Percentiles rank a stretch among this genome's conserved stretches.
Conservation (phyloP, 805 yeast genomes). For the Candida ficus region DNA sequence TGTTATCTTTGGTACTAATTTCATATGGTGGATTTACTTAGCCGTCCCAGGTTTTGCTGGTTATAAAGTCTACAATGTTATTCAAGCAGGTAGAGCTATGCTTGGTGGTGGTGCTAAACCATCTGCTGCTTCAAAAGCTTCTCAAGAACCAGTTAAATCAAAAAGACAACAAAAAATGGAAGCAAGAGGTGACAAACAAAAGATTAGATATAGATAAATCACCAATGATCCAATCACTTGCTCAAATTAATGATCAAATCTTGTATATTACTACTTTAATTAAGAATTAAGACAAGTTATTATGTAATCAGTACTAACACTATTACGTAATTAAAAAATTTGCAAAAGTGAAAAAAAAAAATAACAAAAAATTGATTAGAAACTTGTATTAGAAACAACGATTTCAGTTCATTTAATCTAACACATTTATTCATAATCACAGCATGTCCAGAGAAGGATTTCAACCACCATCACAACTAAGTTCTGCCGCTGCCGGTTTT, state of each 20-base stretch:
- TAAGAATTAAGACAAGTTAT: no score
- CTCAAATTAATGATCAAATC: no score
- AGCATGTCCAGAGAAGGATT: slow-evolving; percentile 75
- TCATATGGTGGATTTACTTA: slow-evolving; percentile 38
- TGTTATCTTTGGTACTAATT: slow-evolving; percentile 38
- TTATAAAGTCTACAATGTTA: slow-evolving; percentile 38
- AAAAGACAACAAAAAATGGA: slow-evolving; percentile 38
- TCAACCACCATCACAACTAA: slow-evolving; percentile 73
- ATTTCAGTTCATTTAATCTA: no score
- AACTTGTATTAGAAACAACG: neutral
- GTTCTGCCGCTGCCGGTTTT: slow-evolving; percentile 84
- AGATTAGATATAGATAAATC: slow-evolving; percentile 30
- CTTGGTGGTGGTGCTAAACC: slow-evolving; percentile 18
- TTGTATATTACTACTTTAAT: no score
- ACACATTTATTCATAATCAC: no score
- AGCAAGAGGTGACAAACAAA: slow-evolving; percentile 33
- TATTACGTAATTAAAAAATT: slow-evolving; percentile 1
- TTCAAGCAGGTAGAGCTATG: slow-evolving; percentile 22
- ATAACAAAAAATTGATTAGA: neutral
- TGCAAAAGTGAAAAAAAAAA: neutral
- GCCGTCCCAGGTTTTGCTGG: slow-evolving; percentile 40
- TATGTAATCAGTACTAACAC: no score
- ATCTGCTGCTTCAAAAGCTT: neutral
- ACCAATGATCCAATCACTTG: no score
- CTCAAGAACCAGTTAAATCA: slow-evolving; percentile 24